Conservation (phyloP, 192 early-diverging fungal species). For the Coemansia sp. region DNA sequence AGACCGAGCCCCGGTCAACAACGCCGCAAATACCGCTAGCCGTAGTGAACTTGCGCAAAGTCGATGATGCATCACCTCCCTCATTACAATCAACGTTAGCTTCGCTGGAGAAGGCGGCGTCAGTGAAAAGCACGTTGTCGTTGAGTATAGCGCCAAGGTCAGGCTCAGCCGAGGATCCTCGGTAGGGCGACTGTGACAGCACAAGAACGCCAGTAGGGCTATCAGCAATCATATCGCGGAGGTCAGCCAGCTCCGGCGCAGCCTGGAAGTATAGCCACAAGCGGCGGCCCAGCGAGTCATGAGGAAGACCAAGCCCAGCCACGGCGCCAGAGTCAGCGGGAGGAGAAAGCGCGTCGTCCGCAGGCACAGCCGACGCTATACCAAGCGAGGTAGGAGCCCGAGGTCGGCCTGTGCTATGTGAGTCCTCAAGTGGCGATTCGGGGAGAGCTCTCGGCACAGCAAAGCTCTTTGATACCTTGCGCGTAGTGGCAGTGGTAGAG, state of each 20-base stretch:
- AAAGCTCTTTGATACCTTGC: conserved; percentile 18
- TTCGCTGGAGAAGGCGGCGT: conserved; percentile 2
- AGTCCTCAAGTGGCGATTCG: background rate
- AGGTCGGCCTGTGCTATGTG: background rate
- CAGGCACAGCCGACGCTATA: background rate
- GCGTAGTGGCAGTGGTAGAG: conserved; percentile 3
- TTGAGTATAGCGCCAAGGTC: conserved; percentile 31
- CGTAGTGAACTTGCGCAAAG: conserved; percentile 32
- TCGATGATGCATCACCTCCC: background rate
- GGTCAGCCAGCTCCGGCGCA: conserved; percentile 24
- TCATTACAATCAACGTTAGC: background rate
- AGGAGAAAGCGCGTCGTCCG: background rate
- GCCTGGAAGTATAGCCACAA: conserved; percentile 45
- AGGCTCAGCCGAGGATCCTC: background rate
- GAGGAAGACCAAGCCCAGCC: conserved; percentile 12
- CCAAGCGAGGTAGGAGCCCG: conserved; percentile 4
- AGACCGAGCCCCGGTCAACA: conserved; percentile 26
- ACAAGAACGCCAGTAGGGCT: conserved; percentile 23
- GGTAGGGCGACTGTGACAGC: conserved; percentile 15
- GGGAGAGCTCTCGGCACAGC: background rate
- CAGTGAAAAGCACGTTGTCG: conserved; percentile 46
- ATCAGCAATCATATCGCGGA: conserved; percentile 42
- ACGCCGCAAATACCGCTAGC: conserved; percentile 44
- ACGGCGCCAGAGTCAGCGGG: background rate
- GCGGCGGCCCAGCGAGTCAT: conserved; percentile 34